Evolutionary conservation across 331 rosid species (phyloP), one percentile per base, ranked within the genome.

Genomic region (Stylosanthes scabra): DNA sequence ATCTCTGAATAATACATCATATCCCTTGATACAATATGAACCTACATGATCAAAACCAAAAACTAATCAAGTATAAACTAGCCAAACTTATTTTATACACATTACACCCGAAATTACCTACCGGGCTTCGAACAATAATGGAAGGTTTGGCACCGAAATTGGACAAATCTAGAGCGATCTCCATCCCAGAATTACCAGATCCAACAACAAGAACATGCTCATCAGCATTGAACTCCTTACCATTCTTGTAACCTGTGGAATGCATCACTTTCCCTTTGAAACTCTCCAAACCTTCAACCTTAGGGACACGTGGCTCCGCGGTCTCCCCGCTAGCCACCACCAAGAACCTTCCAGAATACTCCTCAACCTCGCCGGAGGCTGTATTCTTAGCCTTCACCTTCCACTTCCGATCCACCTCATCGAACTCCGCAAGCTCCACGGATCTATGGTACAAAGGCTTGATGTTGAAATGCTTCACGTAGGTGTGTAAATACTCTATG

Each of bases 121-220:
- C 95, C 87, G 91, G 96, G 74, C 88, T 85, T 63, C 93, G 80
- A 62, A 72, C 84, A 11, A 91, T 34, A 3, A 91, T 79, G 15
- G 91, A 89, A 68, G 97, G 77, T 49, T 72, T 75, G 3, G 91
- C 96, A 56, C 74, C 86, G 50, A 82, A 77, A 56, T 85, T 83
- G 39, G 82, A 74, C 41, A 91, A 82, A 49, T 91, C 97, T 3
- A 84, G 54, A 0, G 93, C 85, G 41, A 91, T 91, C 66, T 91
- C 97, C 90, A 89, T 81, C 42, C 96, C 96, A 12, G 96, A 91
- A 84, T 91, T 91, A 1, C 97, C 93, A 46, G 91, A 78, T 3
- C 93, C 97, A 78, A 91, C 93, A 49, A 91, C 93, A 64, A 89
- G 76, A 75, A 91, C 96, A 54, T 62, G 72, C 74, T 83, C 57